A percentile compares a stretch with the other conserved stretches of the same genome.
Evolutionary conservation across 202 grass and related monocot species (phyloP).

Genomic region (Cymbopogon flexuosus): DNA sequence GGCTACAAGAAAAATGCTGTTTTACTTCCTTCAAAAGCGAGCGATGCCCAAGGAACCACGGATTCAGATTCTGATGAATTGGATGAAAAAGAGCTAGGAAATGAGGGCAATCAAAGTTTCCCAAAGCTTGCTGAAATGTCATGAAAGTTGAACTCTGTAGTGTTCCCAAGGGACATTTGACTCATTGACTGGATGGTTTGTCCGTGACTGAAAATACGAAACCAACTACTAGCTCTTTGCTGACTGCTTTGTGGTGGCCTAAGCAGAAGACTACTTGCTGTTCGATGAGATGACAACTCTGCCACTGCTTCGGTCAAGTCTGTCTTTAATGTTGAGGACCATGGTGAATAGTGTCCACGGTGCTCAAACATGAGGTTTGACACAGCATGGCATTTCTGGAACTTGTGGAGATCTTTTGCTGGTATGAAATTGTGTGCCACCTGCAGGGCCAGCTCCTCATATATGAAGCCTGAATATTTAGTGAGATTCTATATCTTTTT

Average conservation of each 20-base stretch:
- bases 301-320: background rate
- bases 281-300: slow-evolving; percentile 2
- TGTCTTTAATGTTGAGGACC: slow-evolving; percentile 6
- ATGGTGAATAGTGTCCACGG: background rate
- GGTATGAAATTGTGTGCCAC: background rate
- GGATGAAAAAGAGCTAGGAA: slow-evolving; percentile 33
- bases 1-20: slow-evolving; percentile 90
- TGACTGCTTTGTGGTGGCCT: slow-evolving; percentile 16
- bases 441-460: slow-evolving; percentile 19
- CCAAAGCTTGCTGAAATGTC: slow-evolving; percentile 37
- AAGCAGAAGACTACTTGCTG: background rate
- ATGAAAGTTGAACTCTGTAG: slow-evolving; percentile 20
- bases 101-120: slow-evolving; percentile 12
- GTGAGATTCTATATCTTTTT: slow-evolving; percentile 26
- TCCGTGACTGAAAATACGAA: background rate
- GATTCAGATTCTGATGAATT: slow-evolving; percentile 44
- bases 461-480: background rate
- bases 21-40: slow-evolving; percentile 46
- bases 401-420: slow-evolving; percentile 9
- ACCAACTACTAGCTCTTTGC: slow-evolving; percentile 22
- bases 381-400: slow-evolving; percentile 1
- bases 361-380: slow-evolving; percentile 8
- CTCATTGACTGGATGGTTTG: background rate
- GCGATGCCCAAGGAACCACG: slow-evolving; percentile 34
- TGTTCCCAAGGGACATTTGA: slow-evolving; percentile 10